A percentile compares a stretch with the other conserved stretches of the same genome.
phyloP scores from a whole-genome alignment of 441 rosid species.

The Mallotus japonicus region DNA sequence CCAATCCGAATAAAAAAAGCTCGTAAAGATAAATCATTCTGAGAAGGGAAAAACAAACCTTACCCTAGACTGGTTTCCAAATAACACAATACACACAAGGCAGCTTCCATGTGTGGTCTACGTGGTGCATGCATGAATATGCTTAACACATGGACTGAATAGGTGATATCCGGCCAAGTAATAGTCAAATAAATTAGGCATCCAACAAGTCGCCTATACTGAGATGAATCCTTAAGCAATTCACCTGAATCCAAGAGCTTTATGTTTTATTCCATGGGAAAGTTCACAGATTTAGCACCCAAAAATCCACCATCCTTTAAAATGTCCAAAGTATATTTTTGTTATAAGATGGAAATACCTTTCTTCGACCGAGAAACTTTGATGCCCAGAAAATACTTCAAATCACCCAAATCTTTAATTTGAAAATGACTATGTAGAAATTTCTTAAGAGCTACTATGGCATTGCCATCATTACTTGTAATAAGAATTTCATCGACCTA shows the following conservation, averaged over 20 bases:
- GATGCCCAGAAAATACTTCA: no score
- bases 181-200: conserved; percentile 1
- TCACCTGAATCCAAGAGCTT: neutral
- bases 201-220: conserved; percentile 10
- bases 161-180: neutral
- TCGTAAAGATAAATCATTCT: neutral
- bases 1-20: conserved; percentile 4
- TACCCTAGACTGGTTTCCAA: neutral
- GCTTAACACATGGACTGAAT: neutral
- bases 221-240: neutral
- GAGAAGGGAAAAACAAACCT: conserved; percentile 2
- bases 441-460: neutral
- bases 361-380: neutral
- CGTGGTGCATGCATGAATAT: conserved; percentile 3
- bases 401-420: no score
- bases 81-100: neutral
- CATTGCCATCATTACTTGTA: neutral
- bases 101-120: neutral
- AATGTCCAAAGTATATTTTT: neutral
- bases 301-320: conserved; percentile 2
- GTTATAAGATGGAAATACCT: neutral
- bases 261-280: conserved; percentile 1
- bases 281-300: neutral
- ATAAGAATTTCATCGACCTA: neutral
- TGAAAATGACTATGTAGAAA: no score